Evolutionary conservation across 805 yeast species (phyloP).

Genomic region (Candida sakaeoensis): DNA sequence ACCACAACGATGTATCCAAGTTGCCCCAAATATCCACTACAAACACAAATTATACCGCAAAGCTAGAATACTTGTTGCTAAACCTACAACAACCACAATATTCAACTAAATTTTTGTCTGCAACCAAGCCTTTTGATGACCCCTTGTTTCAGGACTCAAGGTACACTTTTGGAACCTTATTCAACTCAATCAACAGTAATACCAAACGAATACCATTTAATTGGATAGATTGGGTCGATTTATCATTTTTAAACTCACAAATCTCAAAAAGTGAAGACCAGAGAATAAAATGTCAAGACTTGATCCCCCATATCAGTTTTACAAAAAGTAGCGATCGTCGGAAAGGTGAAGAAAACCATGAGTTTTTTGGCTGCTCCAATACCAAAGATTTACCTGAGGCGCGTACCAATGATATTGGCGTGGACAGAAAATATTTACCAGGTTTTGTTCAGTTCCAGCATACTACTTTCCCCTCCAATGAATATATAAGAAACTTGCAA

Average conservation of each 20-base stretch:
- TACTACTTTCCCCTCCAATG: slow-evolving; percentile 19
- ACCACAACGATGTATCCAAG: background rate
- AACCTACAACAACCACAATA: slow-evolving; percentile 1
- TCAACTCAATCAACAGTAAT: background rate
- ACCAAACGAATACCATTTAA: slow-evolving; percentile 36
- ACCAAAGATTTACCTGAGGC: slow-evolving; percentile 16
- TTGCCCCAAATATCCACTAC: slow-evolving; percentile 6
- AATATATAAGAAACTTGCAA: slow-evolving; percentile 31
- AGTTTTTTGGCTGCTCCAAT: slow-evolving; percentile 18
- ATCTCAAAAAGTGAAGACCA: slow-evolving; percentile 14
- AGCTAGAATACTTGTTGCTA: slow-evolving; percentile 1
- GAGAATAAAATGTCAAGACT: slow-evolving; percentile 18
- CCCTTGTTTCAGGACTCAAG: slow-evolving; percentile 5
- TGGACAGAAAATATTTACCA: slow-evolving; percentile 25
- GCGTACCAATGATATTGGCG: slow-evolving; percentile 20
- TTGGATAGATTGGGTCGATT: slow-evolving; percentile 58
- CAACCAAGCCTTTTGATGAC: background rate
- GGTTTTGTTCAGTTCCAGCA: slow-evolving; percentile 33
- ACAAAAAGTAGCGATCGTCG: background rate
- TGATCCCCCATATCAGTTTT: slow-evolving; percentile 8
- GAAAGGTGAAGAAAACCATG: slow-evolving; percentile 16
- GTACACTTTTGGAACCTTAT: slow-evolving; percentile 2
- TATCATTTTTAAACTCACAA: slow-evolving; percentile 32
- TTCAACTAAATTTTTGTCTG: background rate
- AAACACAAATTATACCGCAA: slow-evolving; percentile 5